These are phyloP conservation scores for Acanthamoeba culbertsoni DNA, from an alignment of 208 protist genomes.

Conservation along the genomic window DNA sequence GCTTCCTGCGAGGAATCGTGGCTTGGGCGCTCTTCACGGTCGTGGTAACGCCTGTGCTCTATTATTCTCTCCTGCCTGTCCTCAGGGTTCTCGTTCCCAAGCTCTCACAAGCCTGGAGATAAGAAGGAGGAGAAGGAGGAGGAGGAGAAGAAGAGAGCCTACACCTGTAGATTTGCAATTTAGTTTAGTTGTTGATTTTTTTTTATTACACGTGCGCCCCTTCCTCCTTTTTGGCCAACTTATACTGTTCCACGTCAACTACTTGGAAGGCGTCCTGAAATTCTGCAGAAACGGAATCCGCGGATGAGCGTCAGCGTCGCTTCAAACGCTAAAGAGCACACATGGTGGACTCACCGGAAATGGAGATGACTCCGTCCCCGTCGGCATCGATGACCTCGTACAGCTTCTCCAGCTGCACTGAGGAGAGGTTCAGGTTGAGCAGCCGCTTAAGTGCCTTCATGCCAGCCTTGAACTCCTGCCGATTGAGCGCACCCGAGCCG, in stretches of 20 bases:
- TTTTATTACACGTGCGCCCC: neutral
- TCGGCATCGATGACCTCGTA: slow-evolving; percentile 19
- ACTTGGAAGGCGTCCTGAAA: slow-evolving; percentile 31
- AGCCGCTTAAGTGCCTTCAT: slow-evolving; percentile 17
- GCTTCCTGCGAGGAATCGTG: slow-evolving; percentile 31
- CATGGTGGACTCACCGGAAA: neutral
- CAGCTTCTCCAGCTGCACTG: slow-evolving; percentile 7
- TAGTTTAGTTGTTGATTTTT: neutral
- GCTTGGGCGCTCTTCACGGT: slow-evolving; percentile 10
- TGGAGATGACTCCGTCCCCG: neutral
- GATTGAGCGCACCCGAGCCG: neutral
- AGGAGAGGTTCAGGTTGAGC: slow-evolving; percentile 27
- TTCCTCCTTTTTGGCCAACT: no score
- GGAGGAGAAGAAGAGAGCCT: neutral
- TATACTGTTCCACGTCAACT: neutral
- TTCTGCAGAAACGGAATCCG: neutral
- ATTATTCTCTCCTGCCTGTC: neutral
- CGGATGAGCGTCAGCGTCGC: neutral
- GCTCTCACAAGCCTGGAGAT: neutral
- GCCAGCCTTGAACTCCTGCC: slow-evolving; percentile 41
- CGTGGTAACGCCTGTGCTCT: neutral
- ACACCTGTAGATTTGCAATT: neutral
- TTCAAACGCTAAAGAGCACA: neutral
- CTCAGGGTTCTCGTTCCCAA: neutral
- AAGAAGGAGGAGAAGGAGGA: neutral